A percentile compares a stretch with the other conserved stretches of the same genome.
These are phyloP conservation scores for Fusarium citri DNA, from an alignment of 2,329 filamentous ascomycete species.

Conservation along the genomic window DNA sequence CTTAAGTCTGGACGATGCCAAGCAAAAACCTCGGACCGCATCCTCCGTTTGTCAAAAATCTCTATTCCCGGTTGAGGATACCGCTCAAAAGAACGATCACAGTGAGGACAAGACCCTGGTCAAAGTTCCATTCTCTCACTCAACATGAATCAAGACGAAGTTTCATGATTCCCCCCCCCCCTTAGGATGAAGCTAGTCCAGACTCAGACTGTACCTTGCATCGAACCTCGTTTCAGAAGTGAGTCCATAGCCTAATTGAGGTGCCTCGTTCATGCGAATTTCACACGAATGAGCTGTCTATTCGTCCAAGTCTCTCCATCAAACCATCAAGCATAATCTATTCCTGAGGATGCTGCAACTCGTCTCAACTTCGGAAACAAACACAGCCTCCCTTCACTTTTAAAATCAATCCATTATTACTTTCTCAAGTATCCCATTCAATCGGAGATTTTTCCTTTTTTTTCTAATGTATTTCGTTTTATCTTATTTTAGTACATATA, in stretches of 20 bases:
- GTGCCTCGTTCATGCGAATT: constrained; percentile 16
- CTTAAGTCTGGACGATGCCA: constrained; percentile 8
- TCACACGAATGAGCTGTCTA: constrained; percentile 9
- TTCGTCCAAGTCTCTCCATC: not conserved
- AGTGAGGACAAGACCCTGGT: constrained; percentile 1
- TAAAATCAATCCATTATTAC: constrained; percentile 14
- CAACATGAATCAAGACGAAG: constrained; percentile 31
- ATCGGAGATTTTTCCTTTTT: constrained; percentile 16
- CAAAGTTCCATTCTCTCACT: constrained; percentile 39
- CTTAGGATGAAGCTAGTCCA: not conserved
- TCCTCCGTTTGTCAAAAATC: not conserved
- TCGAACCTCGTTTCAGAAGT: constrained; percentile 35
- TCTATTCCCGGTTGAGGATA: not conserved
- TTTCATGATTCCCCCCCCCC: constrained; percentile 29
- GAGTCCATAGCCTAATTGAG: constrained; percentile 13
- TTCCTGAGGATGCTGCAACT: constrained; percentile 37
- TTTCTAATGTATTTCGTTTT: not conserved
- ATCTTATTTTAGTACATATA: not conserved
- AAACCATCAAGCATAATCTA: constrained; percentile 32
- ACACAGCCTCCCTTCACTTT: constrained; percentile 12
- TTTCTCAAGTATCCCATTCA: not conserved
- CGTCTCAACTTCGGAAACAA: constrained; percentile 28
- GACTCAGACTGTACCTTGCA: constrained; percentile 4
- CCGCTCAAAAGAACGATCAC: not conserved
- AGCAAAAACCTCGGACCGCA: constrained; percentile 5